Conservation (phyloP, 331 rosid species). For the Spiraea crenata region DNA sequence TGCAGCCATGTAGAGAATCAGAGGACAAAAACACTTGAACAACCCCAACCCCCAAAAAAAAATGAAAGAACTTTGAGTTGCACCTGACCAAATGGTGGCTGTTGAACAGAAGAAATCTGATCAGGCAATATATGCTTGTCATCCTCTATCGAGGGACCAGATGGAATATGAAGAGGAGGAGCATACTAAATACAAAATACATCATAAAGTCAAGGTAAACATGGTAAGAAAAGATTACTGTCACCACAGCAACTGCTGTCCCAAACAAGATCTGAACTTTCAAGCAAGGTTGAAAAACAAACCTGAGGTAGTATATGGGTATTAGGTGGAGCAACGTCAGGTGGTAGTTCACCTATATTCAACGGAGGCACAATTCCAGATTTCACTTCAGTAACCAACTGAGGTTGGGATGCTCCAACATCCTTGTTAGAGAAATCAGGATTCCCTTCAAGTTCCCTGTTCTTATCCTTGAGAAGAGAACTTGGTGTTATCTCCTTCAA, state of each 20-base stretch:
- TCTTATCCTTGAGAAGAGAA: slow-evolving; percentile 85
- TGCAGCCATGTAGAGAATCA: slow-evolving; percentile 3
- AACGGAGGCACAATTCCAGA: slow-evolving; percentile 64
- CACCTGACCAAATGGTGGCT: slow-evolving; percentile 73
- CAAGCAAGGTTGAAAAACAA: slow-evolving; percentile 21
- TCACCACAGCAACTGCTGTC: not conserved
- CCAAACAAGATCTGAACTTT: slow-evolving; percentile 7
- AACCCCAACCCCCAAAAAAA: not conserved
- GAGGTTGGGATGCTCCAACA: slow-evolving; percentile 78
- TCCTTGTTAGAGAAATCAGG: slow-evolving; percentile 99
- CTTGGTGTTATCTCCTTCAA: slow-evolving; percentile 94
- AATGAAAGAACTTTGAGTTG: slow-evolving; percentile 17
- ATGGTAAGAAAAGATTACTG: not conserved
- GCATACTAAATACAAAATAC: slow-evolving; percentile 56
- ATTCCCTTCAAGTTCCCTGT: slow-evolving; percentile 95
- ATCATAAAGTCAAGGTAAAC: slow-evolving; percentile 9
- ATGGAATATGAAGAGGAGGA: slow-evolving; percentile 69
- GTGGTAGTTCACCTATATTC: slow-evolving; percentile 79
- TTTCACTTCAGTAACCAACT: slow-evolving; percentile 73
- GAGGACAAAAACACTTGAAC: not conserved
- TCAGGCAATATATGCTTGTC: slow-evolving; percentile 77
- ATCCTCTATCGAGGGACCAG: slow-evolving; percentile 78
- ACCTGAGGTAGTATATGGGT: slow-evolving; percentile 85
- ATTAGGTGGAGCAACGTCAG: slow-evolving; percentile 73
- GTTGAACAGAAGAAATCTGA: slow-evolving; percentile 82